Conservation (phyloP, 345 rosid genomes). For the Mercurialis annua region DNA sequence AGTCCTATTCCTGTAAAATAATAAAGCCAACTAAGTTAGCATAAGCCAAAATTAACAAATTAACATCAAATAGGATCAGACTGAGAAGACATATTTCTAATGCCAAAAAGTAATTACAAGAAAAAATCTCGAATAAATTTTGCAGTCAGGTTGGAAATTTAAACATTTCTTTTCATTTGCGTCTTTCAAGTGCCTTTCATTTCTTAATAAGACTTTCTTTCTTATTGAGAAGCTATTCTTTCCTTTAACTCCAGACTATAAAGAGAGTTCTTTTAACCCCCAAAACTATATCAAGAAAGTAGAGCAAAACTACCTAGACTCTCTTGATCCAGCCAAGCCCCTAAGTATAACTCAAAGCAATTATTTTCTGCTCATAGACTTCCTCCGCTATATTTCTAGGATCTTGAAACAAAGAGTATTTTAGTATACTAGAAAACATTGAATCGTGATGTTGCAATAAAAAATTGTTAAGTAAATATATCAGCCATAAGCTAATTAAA, state of each 20-base stretch:
- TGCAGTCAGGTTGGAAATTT: background rate
- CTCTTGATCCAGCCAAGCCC: too few relatives aligned
- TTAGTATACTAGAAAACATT: background rate
- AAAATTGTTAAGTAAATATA: constrained; percentile 1
- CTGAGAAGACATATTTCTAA: background rate
- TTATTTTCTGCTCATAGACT: background rate
- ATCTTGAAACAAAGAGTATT: background rate
- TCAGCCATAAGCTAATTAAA: constrained; percentile 1
- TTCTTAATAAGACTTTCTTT: too few relatives aligned
- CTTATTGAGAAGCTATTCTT: too few relatives aligned
- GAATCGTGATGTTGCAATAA: background rate
- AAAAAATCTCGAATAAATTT: background rate
- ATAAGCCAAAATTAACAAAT: constrained; percentile 1
- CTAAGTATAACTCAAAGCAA: background rate
- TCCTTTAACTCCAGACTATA: too few relatives aligned
- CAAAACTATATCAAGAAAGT: too few relatives aligned
- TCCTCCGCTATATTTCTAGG: background rate
- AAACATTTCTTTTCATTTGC: too few relatives aligned
- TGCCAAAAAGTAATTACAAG: background rate
- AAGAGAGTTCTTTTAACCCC: too few relatives aligned
- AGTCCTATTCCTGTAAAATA: constrained; percentile 65
- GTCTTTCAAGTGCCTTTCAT: too few relatives aligned
- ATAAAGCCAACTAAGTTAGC: constrained; percentile 9
- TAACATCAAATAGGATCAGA: background rate
- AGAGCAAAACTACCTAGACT: too few relatives aligned